Percentiles rank a stretch among this genome's conserved stretches.
Conservation (phyloP, 2,329 filamentous ascomycete genomes). For the Ophiobolus disseminans region DNA sequence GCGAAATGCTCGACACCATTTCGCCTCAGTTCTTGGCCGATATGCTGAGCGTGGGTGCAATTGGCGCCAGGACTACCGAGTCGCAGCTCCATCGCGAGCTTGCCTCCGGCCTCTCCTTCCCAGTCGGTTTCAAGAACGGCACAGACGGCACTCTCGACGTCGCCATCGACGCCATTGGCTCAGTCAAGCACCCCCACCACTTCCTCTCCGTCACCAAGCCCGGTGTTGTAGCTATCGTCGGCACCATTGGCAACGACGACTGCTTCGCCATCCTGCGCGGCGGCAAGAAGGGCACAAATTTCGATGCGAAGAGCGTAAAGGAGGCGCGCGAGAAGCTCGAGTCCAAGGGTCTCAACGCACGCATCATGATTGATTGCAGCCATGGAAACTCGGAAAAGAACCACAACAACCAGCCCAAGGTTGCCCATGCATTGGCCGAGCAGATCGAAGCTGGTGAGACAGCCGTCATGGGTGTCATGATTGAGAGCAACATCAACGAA, state of each 20-base stretch:
- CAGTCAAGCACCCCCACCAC: conserved; percentile 90
- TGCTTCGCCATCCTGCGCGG: conserved; percentile 96
- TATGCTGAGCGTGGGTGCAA: conserved; percentile 86
- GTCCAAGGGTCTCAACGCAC: conserved; percentile 74
- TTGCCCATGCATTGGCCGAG: conserved; percentile 79
- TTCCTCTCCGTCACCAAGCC: conserved; percentile 98
- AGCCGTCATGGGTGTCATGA: conserved; percentile 96
- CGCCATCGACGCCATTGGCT: conserved; percentile 93
- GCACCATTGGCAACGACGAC: conserved; percentile 93
- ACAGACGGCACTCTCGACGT: conserved; percentile 90
- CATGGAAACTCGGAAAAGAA: conserved; percentile 97
- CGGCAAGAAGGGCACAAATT: conserved; percentile 93
- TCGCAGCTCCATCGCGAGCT: conserved; percentile 94
- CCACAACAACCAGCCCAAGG: conserved; percentile 96
- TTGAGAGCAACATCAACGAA: conserved; percentile 96
- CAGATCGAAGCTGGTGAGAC: conserved; percentile 86
- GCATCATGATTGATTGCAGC: conserved; percentile 97
- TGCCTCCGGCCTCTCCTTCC: conserved; percentile 92
- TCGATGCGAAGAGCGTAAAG: conserved; percentile 81
- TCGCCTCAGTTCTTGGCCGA: conserved; percentile 97
- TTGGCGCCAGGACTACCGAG: conserved; percentile 96
- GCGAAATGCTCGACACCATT: conserved; percentile 98
- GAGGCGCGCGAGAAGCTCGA: conserved; percentile 80
- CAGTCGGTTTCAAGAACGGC: conserved; percentile 99
- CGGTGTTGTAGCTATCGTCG: conserved; percentile 91